Evolutionary conservation across 2,329 filamentous ascomycete species (phyloP).

Genomic region (Clonostachys sp.): DNA sequence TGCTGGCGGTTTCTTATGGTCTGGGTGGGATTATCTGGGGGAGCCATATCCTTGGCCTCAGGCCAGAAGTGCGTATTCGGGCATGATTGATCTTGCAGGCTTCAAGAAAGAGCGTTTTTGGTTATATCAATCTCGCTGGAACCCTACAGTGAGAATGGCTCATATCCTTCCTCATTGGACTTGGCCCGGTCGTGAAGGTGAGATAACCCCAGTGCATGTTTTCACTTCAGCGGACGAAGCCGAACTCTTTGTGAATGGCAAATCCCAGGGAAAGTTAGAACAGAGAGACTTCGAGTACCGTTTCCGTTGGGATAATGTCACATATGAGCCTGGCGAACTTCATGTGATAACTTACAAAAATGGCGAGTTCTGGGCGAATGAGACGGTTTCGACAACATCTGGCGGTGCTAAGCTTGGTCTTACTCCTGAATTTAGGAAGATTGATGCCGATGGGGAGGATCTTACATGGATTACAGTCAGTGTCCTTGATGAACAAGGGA

Average conservation of each 20-base stretch:
- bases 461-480: constrained; percentile 37
- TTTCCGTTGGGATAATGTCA: constrained; percentile 46
- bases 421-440: constrained; percentile 29
- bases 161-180: constrained; percentile 53
- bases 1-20: neutral
- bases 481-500: constrained; percentile 35
- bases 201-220: constrained; percentile 47
- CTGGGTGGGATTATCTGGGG: neutral
- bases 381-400: constrained; percentile 32
- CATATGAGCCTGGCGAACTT: constrained; percentile 40
- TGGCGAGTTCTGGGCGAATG: constrained; percentile 38
- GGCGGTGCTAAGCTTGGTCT: constrained; percentile 27
- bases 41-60: neutral
- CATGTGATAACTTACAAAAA: constrained; percentile 40
- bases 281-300: constrained; percentile 32
- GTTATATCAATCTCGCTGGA: constrained; percentile 49
- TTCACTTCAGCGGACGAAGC: constrained; percentile 45
- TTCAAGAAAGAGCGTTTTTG: constrained; percentile 32
- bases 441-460: constrained; percentile 35
- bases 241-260: constrained; percentile 47
- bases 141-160: constrained; percentile 36
- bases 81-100: neutral
- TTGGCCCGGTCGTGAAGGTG: constrained; percentile 39
- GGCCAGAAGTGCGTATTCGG: neutral
- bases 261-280: constrained; percentile 32